Evolutionary conservation across 2,329 filamentous ascomycete species (phyloP), one percentile per base, ranked within the genome.

Genomic region (Sarocladiaceae sp.): DNA sequence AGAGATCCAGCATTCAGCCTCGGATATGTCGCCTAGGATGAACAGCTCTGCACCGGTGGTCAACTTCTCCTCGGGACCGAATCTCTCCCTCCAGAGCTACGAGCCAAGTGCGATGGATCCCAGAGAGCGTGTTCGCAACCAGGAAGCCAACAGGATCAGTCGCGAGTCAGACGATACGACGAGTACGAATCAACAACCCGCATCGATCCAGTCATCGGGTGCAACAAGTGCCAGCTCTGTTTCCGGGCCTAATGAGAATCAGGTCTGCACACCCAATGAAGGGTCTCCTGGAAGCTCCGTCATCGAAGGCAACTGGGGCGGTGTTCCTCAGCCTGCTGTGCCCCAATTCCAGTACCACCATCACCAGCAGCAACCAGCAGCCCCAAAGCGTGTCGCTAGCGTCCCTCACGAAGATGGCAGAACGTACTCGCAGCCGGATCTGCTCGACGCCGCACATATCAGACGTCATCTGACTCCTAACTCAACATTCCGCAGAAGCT

Each of bases 301-400:
- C 23, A 61, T 70, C 20, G 71, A 75, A 33, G 69, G 67, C 13
- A 61, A 63, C 43, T 42, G 39, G 39, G 24, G 10, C 13, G 39
- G 39, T 11, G 18, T n/a, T n/a, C n/a, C 65, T 61, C 45, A 65
- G 59, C 49, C 64, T 68, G 44, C 68, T 3, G 73, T 82, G 7
- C 74, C 78, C 10, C 73, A 72, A 50, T 70, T 82, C 45, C 78
- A 82, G 55, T 82, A 83, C 52, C 76, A 82, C 52, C 78, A 82
- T 51, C 78, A 79, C 51, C 69, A 72, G 41, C 59, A 69, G 2
- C n/a, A n/a, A n/a, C 67, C 66, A 9, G 15, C 33, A 2, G 67
- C 54, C 52, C 70, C 49, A 57, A 63, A 45, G 18, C 62, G 65
- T 20, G 64, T 68, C 46, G 63, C 63, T 42, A 74, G 63, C 53